Base-by-base conservation (phyloP, 768 basidiomycete species). In the Rhodosporidiobolus odoratus region DNA sequence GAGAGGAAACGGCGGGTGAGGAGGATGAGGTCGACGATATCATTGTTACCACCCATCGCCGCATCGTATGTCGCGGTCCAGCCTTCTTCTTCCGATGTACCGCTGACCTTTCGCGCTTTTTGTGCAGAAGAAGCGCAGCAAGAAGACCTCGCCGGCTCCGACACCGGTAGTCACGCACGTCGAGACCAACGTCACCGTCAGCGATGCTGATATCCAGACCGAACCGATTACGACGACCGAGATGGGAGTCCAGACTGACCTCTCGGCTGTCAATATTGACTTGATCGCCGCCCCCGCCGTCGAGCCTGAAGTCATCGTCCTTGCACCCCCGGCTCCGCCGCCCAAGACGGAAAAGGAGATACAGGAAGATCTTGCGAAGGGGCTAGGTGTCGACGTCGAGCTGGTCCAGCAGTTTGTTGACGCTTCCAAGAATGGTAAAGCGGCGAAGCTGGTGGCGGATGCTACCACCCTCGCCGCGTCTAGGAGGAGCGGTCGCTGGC, bases 11-110 rank as follows among this genome's bases (percentile, higher is more conserved):
- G 27, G 72, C 58, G 25, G 48, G 43, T 23, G 65, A 67, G 32
- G 65, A 41, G 32, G 58, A 70, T 10, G 72, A 65, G 27, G 54
- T 63, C 32, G 67, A 73, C 65, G 73, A 74, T 38, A 70, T 74
- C 30, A 62, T 74, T 48, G 66, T 74, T 2, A 74, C 73, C 21
- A 74, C 73, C 0, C 65, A 62, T 21, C 65, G 73, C 4, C 73
- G 66, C n/a, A 65, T 74, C 47, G 72, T 69, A 12, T 9, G 71
- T 54, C 3, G 4, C 38, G 25, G 30, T 40, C 19, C 34, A n/a
- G n/a, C 41, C 38, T 37, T 21, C 17, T 9, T 35, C 48, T 34
- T 7, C 30, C 4, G 5, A 2, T 16, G 4, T 9, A 9, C 58
- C 9, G n/a, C 64, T 69, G 56, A 63, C 48, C 21, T n/a, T n/a